phyloP scores from a whole-genome alignment of 208 protist species.

The Crithidia acanthocephali region DNA sequence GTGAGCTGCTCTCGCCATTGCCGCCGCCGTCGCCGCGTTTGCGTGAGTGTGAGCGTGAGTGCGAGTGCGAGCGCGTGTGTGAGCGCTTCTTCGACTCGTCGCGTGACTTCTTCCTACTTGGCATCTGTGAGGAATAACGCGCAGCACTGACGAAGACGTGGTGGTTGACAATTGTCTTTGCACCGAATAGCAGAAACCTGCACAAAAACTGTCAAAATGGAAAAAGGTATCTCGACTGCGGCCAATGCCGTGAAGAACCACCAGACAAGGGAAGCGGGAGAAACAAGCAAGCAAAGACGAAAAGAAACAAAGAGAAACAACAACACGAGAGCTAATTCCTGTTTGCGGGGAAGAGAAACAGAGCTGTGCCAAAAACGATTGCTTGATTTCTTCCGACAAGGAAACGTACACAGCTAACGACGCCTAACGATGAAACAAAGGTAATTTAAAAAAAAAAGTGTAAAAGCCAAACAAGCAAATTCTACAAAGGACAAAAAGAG shows the following conservation, averaged over 20 bases:
- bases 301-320: background rate
- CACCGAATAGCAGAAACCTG: too few species aligned
- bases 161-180: too few species aligned
- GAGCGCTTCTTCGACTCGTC: constrained; percentile 1
- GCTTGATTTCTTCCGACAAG: too few species aligned
- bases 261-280: too few species aligned
- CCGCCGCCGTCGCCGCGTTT: background rate
- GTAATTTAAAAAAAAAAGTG: too few species aligned
- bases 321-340: background rate
- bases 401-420: too few species aligned
- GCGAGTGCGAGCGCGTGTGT: background rate
- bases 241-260: too few species aligned
- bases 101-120: background rate
- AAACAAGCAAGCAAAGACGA: constrained; percentile 7
- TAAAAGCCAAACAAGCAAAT: background rate
- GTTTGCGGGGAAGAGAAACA: background rate
- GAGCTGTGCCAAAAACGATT: background rate
- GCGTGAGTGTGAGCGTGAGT: background rate
- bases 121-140: background rate
- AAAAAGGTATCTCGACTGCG: too few species aligned
- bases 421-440: too few species aligned
- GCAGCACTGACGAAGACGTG: too few species aligned
- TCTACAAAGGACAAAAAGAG: background rate
- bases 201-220: too few species aligned
- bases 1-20: background rate